Base-by-base conservation (phyloP, 495 filamentous ascomycete genomes). In the Articulospora tetracladia region DNA sequence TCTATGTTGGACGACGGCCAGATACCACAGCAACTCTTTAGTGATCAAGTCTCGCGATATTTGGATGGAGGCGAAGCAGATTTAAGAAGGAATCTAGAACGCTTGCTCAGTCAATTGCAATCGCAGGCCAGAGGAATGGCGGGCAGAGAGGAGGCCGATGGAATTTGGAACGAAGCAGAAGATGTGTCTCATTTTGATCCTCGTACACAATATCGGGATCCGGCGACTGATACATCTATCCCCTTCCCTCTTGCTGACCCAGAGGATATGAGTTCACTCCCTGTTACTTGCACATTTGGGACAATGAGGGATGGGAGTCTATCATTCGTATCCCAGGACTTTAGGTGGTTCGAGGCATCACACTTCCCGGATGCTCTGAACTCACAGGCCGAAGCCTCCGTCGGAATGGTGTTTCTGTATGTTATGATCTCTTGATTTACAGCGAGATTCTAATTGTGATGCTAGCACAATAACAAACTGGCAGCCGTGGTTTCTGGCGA, bases 401-500 rank as follows among this genome's bases (percentile, higher is more conserved):
- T 44, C 11, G 39, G 39, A 12, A 44, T 44, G 39, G n/a, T 44
- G 39, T 44, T 44, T n/a, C 39, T 44, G 39, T 44, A 44, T 44
- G 15, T 44, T 15, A 15, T 44, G 39, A 19, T 44, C 17, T 44
- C 8, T 12, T 44, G 4, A 6, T 32, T 32, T 32, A 32, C 13
- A 32, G 30, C 30, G 30, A 32, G 30, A 32, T 13, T 6, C 30
- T 32, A 32, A 32, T 32, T 13, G 30, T 44, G 39, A 3, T 44
- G 39, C 10, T 44, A 53, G 50, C 2, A 53, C 28, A 17, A 53
- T 53, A 17, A 53, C 50, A 17, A 32, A 53, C 7, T 53, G 50
- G 50, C 50, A 53, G 24, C 50, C 50, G 15, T 53, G 50, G 50
- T 53, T 53, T 53, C 17, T 32, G 17, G 22, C 25, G 7, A 27